Evolutionary conservation across 75 land plant genomes (phyloP), one percentile per base, ranked within the genome.

Genomic region (Pinus taeda): DNA sequence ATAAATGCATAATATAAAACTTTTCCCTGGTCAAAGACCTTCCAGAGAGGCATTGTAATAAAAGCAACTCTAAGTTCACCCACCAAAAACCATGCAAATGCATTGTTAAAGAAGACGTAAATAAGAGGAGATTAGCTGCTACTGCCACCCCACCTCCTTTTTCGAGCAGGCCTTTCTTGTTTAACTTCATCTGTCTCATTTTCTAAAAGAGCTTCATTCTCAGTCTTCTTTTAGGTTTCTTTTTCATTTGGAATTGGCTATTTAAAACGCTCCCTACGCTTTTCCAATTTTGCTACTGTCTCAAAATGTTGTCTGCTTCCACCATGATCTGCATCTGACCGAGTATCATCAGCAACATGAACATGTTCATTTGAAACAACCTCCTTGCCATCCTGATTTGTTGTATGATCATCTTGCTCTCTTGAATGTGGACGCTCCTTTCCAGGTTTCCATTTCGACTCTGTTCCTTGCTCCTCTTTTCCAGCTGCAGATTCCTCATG

Each of bases 161-260:
- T 96, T 49, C 99, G 78, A 17, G 99, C 89, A 33, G 99, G 99
- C 17, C 99, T 86, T 78, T 96, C 99, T 36, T 83, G 88, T 79
- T 95, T 96, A 56, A 95, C 75, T 56, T 85, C 92, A 59, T 78
- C 82, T 17, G 78, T 61, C 45, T 77, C 74, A 73, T 81, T 66
- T 74, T 90, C 92, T 58, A 85, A 69, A 33, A 77, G 39, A 29
- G 71, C 61, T 78, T 91, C 95, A 73, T 76, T 77, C 49, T 88
- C 91, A 42, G 72, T 74, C 73, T 79, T 89, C 57, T 77, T 83
- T 18, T 76, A 75, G 15, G 69, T 60, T 20, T 90, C 88, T 63
- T 92, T 86, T 59, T 90, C 90, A 79, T 81, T 74, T 13, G 86
- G 92, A 90, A 92, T 81, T 13, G 93, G 92, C 49, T 83, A 87